Evolutionary conservation across 139 green algal species (phyloP), one percentile per base, ranked within the genome.

Genomic region (Tetratostichococcus sp.): DNA sequence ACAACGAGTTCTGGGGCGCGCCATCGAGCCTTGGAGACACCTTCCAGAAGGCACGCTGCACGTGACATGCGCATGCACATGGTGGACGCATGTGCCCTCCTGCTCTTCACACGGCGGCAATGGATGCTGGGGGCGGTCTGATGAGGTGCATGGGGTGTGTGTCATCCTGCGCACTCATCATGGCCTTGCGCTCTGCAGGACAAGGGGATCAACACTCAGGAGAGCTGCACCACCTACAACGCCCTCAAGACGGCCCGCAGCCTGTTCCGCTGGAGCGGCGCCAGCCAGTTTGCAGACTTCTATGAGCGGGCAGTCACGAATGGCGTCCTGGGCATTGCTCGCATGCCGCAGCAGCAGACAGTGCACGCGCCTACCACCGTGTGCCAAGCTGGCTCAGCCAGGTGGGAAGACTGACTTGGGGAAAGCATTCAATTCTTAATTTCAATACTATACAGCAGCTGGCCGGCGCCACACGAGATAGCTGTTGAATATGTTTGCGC

Each of bases 221-320:
- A 90, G 82, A 86, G 78, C 4, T 90, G 86, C 79, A 90, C 85
- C 0, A 70, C 81, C 62, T 93, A 92, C 83, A 92, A 93, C 81
- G 80, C 88, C 2, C 85, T 93, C 32, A 93, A 93, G 80, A 68
- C 91, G 1, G 82, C 86, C 0, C 75, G 84, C 19, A 76, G 65
- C 33, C 75, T 91, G 26, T 93, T 90, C 82, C 73, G 71, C 26
- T 80, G 77, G 80, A 89, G 80, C 0, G 86, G 84, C 2, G 76
- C 85, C 23, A 67, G 78, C 33, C 22, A 30, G 17, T 79, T 85
- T 35, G 77, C 83, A 16, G 86, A 89, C 73, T 88, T 78, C 71
- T 88, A 86, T 57, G 88, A 92, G 79, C 69, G 80, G 0, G 84
- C 86, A 26, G 75, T 92, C 0, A 30, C 86, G 0, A 90, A 92